phyloP scores from a whole-genome alignment of 2,329 filamentous ascomycete species.

The Phaeosphaeriaceae sp. region DNA sequence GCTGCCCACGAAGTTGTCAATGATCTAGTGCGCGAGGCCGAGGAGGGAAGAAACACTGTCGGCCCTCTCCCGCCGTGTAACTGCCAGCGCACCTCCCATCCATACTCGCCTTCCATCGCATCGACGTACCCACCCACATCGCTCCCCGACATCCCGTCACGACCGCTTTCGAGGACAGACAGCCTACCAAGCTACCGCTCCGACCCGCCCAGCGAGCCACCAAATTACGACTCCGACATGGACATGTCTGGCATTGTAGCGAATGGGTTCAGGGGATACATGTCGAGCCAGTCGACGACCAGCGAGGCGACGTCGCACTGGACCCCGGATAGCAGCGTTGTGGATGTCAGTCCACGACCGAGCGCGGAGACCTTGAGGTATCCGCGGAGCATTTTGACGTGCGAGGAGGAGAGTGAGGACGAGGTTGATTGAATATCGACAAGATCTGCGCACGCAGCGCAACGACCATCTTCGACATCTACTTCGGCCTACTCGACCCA shows the following conservation, averaged over 20 bases:
- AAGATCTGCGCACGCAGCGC: too few relatives aligned
- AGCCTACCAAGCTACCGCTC: slow-evolving; percentile 57
- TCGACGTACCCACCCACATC: slow-evolving; percentile 41
- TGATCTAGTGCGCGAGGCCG: slow-evolving; percentile 53
- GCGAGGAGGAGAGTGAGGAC: slow-evolving; percentile 27
- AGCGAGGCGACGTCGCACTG: slow-evolving; percentile 36
- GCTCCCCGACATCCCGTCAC: slow-evolving; percentile 40
- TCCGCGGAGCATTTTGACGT: slow-evolving; percentile 31
- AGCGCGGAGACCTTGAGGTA: slow-evolving; percentile 48
- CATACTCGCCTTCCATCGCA: slow-evolving; percentile 37
- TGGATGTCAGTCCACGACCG: slow-evolving; percentile 48
- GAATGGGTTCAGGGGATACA: slow-evolving; percentile 54
- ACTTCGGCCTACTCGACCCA: not conserved
- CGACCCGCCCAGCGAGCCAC: slow-evolving; percentile 46
- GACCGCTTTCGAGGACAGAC: slow-evolving; percentile 46
- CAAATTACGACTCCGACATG: slow-evolving; percentile 52
- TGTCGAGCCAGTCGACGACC: slow-evolving; percentile 25
- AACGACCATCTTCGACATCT: too few relatives aligned
- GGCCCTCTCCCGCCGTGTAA: slow-evolving; percentile 13
- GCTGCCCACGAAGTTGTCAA: slow-evolving; percentile 63
- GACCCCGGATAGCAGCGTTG: slow-evolving; percentile 49
- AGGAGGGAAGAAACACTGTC: slow-evolving; percentile 39
- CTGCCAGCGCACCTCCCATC: slow-evolving; percentile 24
- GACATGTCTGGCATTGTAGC: slow-evolving; percentile 49
- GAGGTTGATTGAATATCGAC: slow-evolving; percentile 16